phyloP scores from a whole-genome alignment of 2,329 filamentous ascomycete genomes.

The Hortaea werneckii region DNA sequence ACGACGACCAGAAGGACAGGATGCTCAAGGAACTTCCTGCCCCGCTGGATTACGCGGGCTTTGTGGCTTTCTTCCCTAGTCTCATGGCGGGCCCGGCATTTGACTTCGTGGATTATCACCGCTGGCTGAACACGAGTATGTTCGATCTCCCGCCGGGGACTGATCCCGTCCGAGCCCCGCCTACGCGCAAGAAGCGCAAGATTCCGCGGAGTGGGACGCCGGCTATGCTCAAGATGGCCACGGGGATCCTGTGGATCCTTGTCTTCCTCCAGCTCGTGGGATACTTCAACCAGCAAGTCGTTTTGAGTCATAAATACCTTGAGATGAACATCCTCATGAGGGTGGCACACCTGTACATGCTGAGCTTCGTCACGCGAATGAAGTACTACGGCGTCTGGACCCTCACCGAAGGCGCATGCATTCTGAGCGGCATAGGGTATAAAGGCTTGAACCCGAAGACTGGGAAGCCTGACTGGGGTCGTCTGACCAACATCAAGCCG shows the following conservation, averaged over 20 bases:
- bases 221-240: conserved; percentile 63
- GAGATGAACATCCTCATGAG: conserved; percentile 59
- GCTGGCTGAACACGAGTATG: conserved; percentile 90
- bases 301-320: conserved; percentile 58
- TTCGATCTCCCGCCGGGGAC: conserved; percentile 74
- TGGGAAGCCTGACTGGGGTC: conserved; percentile 79
- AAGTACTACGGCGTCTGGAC: conserved; percentile 98
- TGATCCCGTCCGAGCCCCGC: conserved; percentile 77
- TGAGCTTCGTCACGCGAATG: conserved; percentile 68
- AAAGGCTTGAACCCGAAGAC: conserved; percentile 81
- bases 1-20: conserved; percentile 74
- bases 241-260: conserved; percentile 69
- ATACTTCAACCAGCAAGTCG: conserved; percentile 53
- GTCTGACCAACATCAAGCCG: conserved; percentile 80
- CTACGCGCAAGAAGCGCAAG: conserved; percentile 78
- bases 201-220: conserved; percentile 86
- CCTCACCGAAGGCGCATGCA: conserved; percentile 86
- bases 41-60: conserved; percentile 74
- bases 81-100: conserved; percentile 86
- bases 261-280: conserved; percentile 63
- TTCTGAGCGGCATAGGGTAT: conserved; percentile 85
- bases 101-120: conserved; percentile 84
- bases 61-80: conserved; percentile 90
- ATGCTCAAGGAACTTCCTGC: conserved; percentile 64
- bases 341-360: conserved; percentile 71